These are phyloP conservation scores for Pythium phragmitis DNA, from an alignment of 352 stramenopile genomes.

Conservation along the genomic window DNA sequence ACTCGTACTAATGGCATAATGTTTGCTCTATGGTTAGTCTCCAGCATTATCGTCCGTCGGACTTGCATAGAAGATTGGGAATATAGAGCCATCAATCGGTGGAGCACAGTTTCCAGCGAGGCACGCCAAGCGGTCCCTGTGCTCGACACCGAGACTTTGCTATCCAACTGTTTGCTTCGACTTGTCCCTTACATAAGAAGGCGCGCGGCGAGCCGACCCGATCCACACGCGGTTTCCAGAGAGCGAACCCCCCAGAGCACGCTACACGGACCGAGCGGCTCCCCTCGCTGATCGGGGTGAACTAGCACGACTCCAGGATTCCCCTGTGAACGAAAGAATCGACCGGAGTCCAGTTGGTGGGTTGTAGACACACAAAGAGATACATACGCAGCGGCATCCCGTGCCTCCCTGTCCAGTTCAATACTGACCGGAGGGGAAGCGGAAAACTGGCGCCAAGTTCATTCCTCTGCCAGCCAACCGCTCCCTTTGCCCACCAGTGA, in stretches of 20 bases:
- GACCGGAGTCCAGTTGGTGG: slow-evolving; percentile 71
- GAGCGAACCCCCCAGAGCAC: not conserved
- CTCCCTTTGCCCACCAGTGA: slow-evolving; percentile 5
- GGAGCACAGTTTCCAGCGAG: slow-evolving; percentile 79
- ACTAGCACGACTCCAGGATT: slow-evolving; percentile 78
- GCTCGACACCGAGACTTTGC: slow-evolving; percentile 87
- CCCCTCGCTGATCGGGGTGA: slow-evolving; percentile 62
- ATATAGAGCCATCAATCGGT: slow-evolving; percentile 91
- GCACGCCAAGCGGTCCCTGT: slow-evolving; percentile 55
- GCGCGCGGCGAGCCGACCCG: slow-evolving; percentile 15
- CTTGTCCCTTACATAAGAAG: slow-evolving; percentile 81
- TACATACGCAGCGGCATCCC: slow-evolving; percentile 2
- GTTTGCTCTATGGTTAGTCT: slow-evolving; percentile 90
- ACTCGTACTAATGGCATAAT: slow-evolving; percentile 3
- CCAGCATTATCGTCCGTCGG: slow-evolving; percentile 85
- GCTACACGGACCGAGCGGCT: not conserved
- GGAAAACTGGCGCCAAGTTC: not conserved
- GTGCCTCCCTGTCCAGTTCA: slow-evolving; percentile 4
- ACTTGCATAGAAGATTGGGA: slow-evolving; percentile 91
- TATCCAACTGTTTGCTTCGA: slow-evolving; percentile 91
- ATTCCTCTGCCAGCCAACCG: slow-evolving; percentile 1
- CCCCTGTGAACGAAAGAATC: slow-evolving; percentile 84
- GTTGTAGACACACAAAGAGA: slow-evolving; percentile 3
- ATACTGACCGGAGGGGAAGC: not conserved
- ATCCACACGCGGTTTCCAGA: not conserved